These are phyloP conservation scores for Tephrocybe sp. DNA, from an alignment of 768 basidiomycete species.

Conservation along the genomic window DNA sequence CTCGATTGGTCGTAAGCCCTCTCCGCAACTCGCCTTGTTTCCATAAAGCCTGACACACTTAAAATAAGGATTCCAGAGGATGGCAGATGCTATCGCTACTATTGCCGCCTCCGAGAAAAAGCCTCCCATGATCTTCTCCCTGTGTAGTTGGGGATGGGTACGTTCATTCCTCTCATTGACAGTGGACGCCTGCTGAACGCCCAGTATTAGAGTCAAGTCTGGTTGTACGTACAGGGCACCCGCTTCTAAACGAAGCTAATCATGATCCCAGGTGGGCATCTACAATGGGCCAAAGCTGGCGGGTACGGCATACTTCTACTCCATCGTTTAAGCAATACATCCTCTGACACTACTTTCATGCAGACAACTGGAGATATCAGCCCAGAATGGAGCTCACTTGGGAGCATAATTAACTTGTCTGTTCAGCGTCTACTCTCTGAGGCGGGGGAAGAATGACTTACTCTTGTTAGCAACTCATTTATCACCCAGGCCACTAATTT, in stretches of 20 bases:
- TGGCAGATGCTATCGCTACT: slow-evolving; percentile 57
- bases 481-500: slow-evolving; percentile 64
- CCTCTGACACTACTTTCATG: neutral
- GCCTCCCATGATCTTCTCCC: slow-evolving; percentile 53
- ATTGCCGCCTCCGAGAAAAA: slow-evolving; percentile 44
- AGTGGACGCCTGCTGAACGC: too few relatives aligned
- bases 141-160: slow-evolving; percentile 70
- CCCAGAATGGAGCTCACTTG: slow-evolving; percentile 53
- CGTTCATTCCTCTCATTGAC: slow-evolving; percentile 15
- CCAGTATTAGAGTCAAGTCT: slow-evolving; percentile 63
- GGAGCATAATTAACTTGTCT: slow-evolving; percentile 60
- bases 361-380: slow-evolving; percentile 56
- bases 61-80: slow-evolving; percentile 45
- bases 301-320: slow-evolving; percentile 39
- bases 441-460: too few relatives aligned
- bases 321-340: neutral
- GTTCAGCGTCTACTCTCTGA: slow-evolving; percentile 8
- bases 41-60: neutral
- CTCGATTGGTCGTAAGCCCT: slow-evolving; percentile 49
- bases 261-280: slow-evolving; percentile 45
- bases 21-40: neutral
- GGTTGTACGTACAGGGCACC: slow-evolving; percentile 33
- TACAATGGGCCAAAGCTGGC: slow-evolving; percentile 65
- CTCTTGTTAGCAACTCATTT: slow-evolving; percentile 57
- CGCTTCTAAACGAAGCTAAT: neutral